Evolutionary conservation across 2,329 filamentous ascomycete species (phyloP).

Genomic region (Trichoderma arundinaceum): DNA sequence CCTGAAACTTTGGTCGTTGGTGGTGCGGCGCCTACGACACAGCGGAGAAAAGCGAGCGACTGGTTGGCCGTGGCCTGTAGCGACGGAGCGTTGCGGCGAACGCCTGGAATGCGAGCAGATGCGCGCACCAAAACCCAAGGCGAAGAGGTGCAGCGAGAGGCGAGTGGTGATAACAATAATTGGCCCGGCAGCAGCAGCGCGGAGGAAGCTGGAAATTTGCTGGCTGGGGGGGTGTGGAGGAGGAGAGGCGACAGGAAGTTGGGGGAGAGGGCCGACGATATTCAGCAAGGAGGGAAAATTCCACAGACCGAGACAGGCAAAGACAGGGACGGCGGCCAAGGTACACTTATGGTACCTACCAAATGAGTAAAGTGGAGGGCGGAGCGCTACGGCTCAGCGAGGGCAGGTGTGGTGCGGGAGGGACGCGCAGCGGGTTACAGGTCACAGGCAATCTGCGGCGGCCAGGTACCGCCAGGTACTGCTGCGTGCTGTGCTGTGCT

Average conservation of each 20-base stretch:
- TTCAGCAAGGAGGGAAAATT: slow-evolving; percentile 31
- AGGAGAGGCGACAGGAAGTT: slow-evolving; percentile 19
- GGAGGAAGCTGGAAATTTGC: slow-evolving; percentile 13
- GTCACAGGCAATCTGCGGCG: not conserved
- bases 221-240: slow-evolving; percentile 18
- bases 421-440: slow-evolving; percentile 13
- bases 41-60: slow-evolving; percentile 31
- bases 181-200: slow-evolving; percentile 25
- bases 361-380: slow-evolving; percentile 27
- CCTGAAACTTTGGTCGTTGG: slow-evolving; percentile 7
- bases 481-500: no score
- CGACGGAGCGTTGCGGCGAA: slow-evolving; percentile 19
- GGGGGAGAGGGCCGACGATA: slow-evolving; percentile 23
- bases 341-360: slow-evolving; percentile 22
- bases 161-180: slow-evolving; percentile 12
- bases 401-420: slow-evolving; percentile 11
- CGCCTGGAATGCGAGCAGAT: slow-evolving; percentile 8
- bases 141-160: slow-evolving; percentile 16
- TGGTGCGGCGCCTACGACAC: slow-evolving; percentile 18
- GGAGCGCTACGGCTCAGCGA: slow-evolving; percentile 29
- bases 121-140: not conserved
- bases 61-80: slow-evolving; percentile 12
- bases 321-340: slow-evolving; percentile 4
- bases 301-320: slow-evolving; percentile 28
- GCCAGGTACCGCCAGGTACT: slow-evolving; percentile 8